Base-by-base conservation (phyloP, 2,329 filamentous ascomycete genomes). In the Alternaria incomplexa region DNA sequence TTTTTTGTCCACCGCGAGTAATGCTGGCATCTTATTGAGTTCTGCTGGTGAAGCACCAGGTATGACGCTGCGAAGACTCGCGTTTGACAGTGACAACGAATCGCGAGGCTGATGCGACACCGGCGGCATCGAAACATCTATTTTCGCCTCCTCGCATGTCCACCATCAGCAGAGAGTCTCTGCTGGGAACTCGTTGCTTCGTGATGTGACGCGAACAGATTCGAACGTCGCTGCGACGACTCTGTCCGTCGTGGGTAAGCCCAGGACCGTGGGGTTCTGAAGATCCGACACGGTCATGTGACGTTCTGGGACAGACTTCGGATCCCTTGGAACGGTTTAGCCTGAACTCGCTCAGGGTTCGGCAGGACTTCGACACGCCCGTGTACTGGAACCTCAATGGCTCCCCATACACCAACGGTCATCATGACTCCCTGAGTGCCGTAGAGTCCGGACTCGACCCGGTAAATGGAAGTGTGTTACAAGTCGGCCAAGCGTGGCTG, bases 341-440 rank as follows among this genome's bases (percentile, higher is more conserved):
- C 43, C 47, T 43, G 56, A 51, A 55, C 54, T 45, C 15, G n/a
- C 22, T 56, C 44, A 58, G 52, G 26, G 17, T 56, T 59, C 53
- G 25, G 53, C 54, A 44, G 17, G 25, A 40, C 20, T 44, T 32
- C 22, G 25, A 46, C 20, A 36, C 45, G 36, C n/a, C 23, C 58
- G 15, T 32, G 20, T 23, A n/a, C 50, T 46, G 32, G 51, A 48
- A 26, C 44, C 48, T 32, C 51, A 52, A 62, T 73, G 69, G 72
- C 67, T 77, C 73, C 73, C 73, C 68, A 71, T 66, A 58, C 51
- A 57, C 61, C 59, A 57, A 56, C 32, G 45, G 25, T 60, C 50
- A 63, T 60, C 64, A 46, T 20, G 28, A 52, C 51, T 46, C 13
- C 45, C 44, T 45, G 13, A 36, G 43, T 26, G 48, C 52, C 52